A percentile compares a stretch with the other conserved stretches of the same genome.
These are phyloP conservation scores for Warburgia ugandensis DNA, from an alignment of 164 flowering plant genomes.

Conservation along the genomic window DNA sequence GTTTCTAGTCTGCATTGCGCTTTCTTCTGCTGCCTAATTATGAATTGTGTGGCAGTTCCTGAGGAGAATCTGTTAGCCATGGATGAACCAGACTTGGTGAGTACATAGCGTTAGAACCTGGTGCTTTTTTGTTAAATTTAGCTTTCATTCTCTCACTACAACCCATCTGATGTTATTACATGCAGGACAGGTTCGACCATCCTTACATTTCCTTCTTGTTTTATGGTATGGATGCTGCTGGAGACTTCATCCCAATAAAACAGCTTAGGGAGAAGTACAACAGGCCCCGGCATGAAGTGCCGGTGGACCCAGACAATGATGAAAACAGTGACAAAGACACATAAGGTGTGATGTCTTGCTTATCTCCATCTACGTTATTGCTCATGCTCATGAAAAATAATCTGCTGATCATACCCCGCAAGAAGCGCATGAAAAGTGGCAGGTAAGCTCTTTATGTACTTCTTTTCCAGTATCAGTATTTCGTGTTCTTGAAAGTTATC, in stretches of 20 bases:
- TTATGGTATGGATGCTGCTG: conserved; percentile 77
- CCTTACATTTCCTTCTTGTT: conserved; percentile 83
- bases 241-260: conserved; percentile 86
- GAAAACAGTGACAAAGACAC: conserved; percentile 22
- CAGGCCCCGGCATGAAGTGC: conserved; percentile 80
- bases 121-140: not conserved
- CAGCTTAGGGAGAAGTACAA: conserved; percentile 86
- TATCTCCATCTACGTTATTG: no score
- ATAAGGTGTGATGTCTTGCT: no score
- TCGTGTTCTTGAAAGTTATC: no score
- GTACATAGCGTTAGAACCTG: conserved; percentile 13
- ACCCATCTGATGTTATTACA: conserved; percentile 1
- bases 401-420: no score
- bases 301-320: conserved; percentile 45
- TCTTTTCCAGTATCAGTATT: no score
- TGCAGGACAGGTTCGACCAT: conserved; percentile 84
- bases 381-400: no score
- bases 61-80: conserved; percentile 77
- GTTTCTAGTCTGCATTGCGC: not conserved
- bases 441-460: no score
- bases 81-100: conserved; percentile 64
- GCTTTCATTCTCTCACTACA: not conserved
- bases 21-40: not conserved
- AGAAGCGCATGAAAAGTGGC: no score
- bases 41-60: conserved; percentile 50